A percentile compares a stretch with the other conserved stretches of the same genome.
These are phyloP conservation scores for Carex sylvatica DNA, from an alignment of 202 grass and related monocot species.

Conservation along the genomic window DNA sequence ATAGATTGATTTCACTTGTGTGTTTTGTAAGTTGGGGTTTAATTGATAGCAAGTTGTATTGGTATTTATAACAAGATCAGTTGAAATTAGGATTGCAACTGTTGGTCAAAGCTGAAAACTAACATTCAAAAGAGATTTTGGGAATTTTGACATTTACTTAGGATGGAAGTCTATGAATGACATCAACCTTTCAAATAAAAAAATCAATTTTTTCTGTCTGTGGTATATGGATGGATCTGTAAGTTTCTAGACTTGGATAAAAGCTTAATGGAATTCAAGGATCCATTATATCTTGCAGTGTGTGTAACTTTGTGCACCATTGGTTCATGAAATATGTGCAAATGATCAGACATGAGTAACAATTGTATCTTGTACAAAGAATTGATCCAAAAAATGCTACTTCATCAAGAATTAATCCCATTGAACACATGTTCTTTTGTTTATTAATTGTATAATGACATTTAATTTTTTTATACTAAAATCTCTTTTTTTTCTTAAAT, in stretches of 20 bases:
- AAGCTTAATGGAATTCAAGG: not conserved
- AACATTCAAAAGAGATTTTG: not conserved
- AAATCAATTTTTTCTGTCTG: not conserved
- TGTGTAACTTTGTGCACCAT: not conserved
- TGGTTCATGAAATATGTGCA: too few relatives aligned
- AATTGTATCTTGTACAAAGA: not conserved
- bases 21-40: not conserved
- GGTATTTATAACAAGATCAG: not conserved
- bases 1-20: not conserved
- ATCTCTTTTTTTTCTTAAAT: too few relatives aligned
- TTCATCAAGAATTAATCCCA: too few relatives aligned
- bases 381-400: not conserved
- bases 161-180: not conserved
- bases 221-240: not conserved
- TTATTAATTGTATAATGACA: too few relatives aligned
- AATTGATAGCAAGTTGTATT: not conserved
- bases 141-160: not conserved
- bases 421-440: too few relatives aligned
- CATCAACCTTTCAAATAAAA: not conserved
- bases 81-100: not conserved
- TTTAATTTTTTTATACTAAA: too few relatives aligned
- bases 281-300: not conserved
- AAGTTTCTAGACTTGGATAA: not conserved
- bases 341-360: too few relatives aligned
- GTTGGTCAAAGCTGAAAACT: slow-evolving; percentile 7